phyloP scores from a whole-genome alignment of 2,329 filamentous ascomycete species.

The Phialophora expanda region DNA sequence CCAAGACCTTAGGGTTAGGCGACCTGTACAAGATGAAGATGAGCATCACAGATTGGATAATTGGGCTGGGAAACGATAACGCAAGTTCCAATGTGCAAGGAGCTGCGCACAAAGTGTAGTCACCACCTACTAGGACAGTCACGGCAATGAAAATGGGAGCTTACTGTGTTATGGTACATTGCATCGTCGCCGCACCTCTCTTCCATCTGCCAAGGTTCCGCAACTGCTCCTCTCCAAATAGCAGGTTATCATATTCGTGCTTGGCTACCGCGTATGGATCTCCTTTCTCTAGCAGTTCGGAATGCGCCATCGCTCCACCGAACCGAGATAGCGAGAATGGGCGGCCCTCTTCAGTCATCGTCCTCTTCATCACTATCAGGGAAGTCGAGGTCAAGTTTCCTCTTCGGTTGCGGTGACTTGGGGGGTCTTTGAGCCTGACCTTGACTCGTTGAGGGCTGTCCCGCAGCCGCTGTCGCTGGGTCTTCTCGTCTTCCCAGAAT shows the following conservation, averaged over 20 bases:
- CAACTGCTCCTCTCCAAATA: not conserved
- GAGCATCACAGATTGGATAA: not conserved
- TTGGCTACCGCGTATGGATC: not conserved
- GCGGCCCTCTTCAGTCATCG: not conserved
- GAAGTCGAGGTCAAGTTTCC: slow-evolving; percentile 50
- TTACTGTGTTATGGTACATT: not conserved
- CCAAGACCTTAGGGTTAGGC: not conserved
- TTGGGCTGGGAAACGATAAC: not conserved
- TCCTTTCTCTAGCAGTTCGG: not conserved
- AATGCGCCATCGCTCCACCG: not conserved
- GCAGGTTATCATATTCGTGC: not conserved
- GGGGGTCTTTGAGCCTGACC: slow-evolving; percentile 5
- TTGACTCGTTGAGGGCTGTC: not conserved
- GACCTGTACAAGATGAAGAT: not conserved
- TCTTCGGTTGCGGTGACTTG: slow-evolving; percentile 37
- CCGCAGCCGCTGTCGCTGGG: not conserved
- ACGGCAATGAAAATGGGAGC: not conserved
- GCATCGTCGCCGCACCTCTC: not conserved
- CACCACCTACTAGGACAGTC: not conserved
- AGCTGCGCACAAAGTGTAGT: not conserved
- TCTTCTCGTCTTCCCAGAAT: slow-evolving; percentile 34
- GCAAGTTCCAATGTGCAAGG: not conserved
- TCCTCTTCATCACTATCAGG: slow-evolving; percentile 54
- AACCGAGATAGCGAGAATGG: not conserved
- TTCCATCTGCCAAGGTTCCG: not conserved